phyloP scores from a whole-genome alignment of 169 alveolate genomes.

The Theileria equi region DNA sequence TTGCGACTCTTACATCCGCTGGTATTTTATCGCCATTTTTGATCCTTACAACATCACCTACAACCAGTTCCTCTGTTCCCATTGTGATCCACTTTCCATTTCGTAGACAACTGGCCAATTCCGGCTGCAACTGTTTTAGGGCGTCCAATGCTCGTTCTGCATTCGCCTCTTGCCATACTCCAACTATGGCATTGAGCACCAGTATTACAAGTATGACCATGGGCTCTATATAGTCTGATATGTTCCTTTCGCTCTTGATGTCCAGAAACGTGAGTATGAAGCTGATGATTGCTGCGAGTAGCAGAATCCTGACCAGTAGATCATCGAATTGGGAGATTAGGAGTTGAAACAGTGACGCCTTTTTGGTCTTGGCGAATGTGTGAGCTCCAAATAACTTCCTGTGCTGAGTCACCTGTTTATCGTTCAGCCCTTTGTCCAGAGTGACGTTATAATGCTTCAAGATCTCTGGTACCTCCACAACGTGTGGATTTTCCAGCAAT shows the following conservation, averaged over 20 bases:
- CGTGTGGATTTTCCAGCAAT: conserved; percentile 50
- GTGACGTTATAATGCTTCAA: conserved; percentile 60
- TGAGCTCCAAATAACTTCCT: conserved; percentile 83
- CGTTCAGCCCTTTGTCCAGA: conserved; percentile 80
- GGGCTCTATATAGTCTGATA: conserved; percentile 96
- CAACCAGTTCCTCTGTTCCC: conserved; percentile 90
- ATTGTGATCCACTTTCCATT: conserved; percentile 89
- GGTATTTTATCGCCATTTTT: conserved; percentile 96
- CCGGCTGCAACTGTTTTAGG: conserved; percentile 91
- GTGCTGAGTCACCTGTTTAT: conserved; percentile 80
- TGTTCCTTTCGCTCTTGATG: conserved; percentile 86
- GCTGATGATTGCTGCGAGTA: conserved; percentile 94
- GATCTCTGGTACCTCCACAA: conserved; percentile 55
- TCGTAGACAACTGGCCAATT: conserved; percentile 87
- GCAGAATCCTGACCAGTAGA: conserved; percentile 89
- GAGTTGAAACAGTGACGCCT: conserved; percentile 85
- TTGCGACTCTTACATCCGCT: conserved; percentile 94
- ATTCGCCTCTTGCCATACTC: conserved; percentile 97
- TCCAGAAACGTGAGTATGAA: conserved; percentile 89
- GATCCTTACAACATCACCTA: conserved; percentile 96
- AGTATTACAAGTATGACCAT: conserved; percentile 91
- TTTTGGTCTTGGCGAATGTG: conserved; percentile 84
- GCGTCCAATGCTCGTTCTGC: conserved; percentile 98
- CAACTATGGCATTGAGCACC: conserved; percentile 93
- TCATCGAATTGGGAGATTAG: conserved; percentile 94